phyloP scores from a whole-genome alignment of 768 basidiomycete species.

The Candolleomyces aberdarensis region DNA sequence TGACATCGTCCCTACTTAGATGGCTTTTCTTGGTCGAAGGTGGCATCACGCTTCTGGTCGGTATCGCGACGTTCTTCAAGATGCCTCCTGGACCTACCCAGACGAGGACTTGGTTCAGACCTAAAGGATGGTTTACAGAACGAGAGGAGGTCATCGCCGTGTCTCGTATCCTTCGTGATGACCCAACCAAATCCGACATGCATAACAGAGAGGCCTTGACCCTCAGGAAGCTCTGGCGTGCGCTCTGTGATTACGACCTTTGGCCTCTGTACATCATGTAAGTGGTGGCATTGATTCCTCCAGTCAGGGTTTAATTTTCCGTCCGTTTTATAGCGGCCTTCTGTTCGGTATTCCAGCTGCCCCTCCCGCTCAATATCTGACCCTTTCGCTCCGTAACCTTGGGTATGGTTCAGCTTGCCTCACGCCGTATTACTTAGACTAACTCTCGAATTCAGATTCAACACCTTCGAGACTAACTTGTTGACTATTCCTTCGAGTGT shows the following conservation, averaged over 20 bases:
- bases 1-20: conserved; percentile 17
- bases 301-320: background rate
- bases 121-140: conserved; percentile 63
- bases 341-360: conserved; percentile 48
- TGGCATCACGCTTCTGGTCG: conserved; percentile 44
- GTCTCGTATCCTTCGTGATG: conserved; percentile 58
- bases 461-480: conserved; percentile 57
- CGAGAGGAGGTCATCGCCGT: conserved; percentile 61
- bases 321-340: conserved; percentile 36
- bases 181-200: conserved; percentile 66
- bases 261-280: conserved; percentile 65
- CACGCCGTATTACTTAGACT: background rate
- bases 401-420: conserved; percentile 29
- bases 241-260: conserved; percentile 58
- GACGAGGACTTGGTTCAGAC: conserved; percentile 54
- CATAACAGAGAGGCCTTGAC: conserved; percentile 65
- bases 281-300: conserved; percentile 5
- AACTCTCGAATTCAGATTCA: conserved; percentile 36
- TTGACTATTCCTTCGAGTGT: conserved; percentile 55
- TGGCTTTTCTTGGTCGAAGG: conserved; percentile 60
- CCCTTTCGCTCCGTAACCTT: conserved; percentile 52
- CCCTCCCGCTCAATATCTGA: conserved; percentile 55
- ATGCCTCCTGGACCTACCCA: conserved; percentile 63
- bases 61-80: conserved; percentile 51
- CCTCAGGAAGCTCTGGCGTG: conserved; percentile 46